Evolutionary conservation across 805 yeast genomes (phyloP).

Genomic region (Hanseniaspora hatyaiensis): DNA sequence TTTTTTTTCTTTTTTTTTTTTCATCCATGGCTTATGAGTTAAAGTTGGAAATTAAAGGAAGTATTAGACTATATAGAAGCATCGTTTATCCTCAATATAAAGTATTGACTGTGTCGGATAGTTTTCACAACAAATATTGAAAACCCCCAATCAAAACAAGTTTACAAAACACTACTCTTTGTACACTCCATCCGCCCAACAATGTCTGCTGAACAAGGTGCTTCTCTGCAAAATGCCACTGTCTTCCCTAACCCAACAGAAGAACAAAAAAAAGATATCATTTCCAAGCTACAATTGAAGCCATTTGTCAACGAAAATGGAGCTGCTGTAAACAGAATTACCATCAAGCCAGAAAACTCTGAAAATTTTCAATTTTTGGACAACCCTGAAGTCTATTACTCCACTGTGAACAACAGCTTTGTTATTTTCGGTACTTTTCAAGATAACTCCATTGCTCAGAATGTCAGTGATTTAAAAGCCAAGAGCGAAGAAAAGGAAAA

Average conservation of each 20-base stretch:
- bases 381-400: slow-evolving; percentile 14
- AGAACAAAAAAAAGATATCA: slow-evolving; percentile 15
- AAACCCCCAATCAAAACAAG: too few relatives aligned
- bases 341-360: slow-evolving; percentile 14
- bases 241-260: slow-evolving; percentile 15
- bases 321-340: slow-evolving; percentile 13
- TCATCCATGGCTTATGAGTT: too few relatives aligned
- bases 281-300: slow-evolving; percentile 7
- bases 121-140: too few relatives aligned
- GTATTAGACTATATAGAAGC: neutral
- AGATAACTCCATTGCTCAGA: slow-evolving; percentile 8
- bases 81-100: too few relatives aligned
- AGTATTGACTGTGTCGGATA: too few relatives aligned
- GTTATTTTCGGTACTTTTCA: slow-evolving; percentile 13
- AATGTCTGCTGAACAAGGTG: neutral
- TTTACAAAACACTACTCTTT: too few relatives aligned
- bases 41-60: neutral
- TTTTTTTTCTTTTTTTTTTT: neutral
- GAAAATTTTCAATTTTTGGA: slow-evolving; percentile 13
- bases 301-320: slow-evolving; percentile 12
- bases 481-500: neutral
- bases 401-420: slow-evolving; percentile 11
- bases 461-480: neutral
- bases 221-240: slow-evolving; percentile 12
- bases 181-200: neutral